Conservation (phyloP, 108 stramenopile genomes). For the Nitzschia sp. region DNA sequence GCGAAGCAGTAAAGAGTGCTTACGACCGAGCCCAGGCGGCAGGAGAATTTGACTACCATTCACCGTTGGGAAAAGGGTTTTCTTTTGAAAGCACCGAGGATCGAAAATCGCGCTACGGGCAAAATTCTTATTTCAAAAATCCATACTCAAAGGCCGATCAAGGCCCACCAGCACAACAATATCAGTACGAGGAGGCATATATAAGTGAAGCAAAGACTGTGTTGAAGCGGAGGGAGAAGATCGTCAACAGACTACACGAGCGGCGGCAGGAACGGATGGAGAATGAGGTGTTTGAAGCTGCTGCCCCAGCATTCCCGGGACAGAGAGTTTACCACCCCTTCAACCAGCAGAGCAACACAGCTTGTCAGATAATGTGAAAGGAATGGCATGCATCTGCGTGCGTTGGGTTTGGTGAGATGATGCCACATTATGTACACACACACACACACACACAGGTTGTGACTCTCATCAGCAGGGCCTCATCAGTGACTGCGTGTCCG, state of each 20-base stretch:
- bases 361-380: conserved; percentile 16
- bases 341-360: conserved; percentile 7
- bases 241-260: conserved; percentile 27
- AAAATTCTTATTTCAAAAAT: conserved; percentile 28
- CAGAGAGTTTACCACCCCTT: conserved; percentile 4
- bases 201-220: conserved; percentile 29
- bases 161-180: conserved; percentile 31
- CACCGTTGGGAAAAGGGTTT: conserved; percentile 81
- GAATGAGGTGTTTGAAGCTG: background rate
- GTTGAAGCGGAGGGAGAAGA: conserved; percentile 13
- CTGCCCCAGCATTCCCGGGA: background rate
- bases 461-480: no score
- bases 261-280: conserved; percentile 31
- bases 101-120: background rate
- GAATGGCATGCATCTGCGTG: no score
- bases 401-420: no score
- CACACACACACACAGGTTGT: no score
- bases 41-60: conserved; percentile 65
- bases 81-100: conserved; percentile 29
- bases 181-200: conserved; percentile 44
- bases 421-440: no score
- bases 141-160: conserved; percentile 43
- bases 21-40: conserved; percentile 52
- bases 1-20: conserved; percentile 69
- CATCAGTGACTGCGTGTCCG: no score